Conservation (phyloP, 2,329 filamentous ascomycete genomes). For the Clonostachys rosea region DNA sequence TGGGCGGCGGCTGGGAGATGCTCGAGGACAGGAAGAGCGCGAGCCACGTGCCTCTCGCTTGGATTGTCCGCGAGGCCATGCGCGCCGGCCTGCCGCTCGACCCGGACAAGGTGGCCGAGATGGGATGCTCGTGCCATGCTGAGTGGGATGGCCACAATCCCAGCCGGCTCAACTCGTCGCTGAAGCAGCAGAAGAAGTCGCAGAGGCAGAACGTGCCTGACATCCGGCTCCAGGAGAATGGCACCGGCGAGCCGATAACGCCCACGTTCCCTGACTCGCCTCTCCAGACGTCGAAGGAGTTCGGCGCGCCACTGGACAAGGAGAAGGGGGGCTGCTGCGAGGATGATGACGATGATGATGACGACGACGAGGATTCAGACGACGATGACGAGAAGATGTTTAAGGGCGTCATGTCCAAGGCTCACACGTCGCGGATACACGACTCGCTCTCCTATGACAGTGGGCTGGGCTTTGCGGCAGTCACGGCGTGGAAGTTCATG, state of each 20-base stretch:
- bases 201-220: constrained; percentile 15
- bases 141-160: constrained; percentile 3
- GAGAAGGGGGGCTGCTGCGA: background rate
- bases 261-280: constrained; percentile 1
- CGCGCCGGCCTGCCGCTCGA: constrained; percentile 68
- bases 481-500: constrained; percentile 71
- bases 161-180: background rate
- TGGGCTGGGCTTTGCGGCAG: constrained; percentile 49
- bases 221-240: constrained; percentile 16
- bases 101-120: constrained; percentile 57
- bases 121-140: constrained; percentile 50
- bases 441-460: constrained; percentile 65
- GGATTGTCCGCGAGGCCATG: constrained; percentile 60
- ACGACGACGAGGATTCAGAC: constrained; percentile 6
- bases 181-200: constrained; percentile 1
- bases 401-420: constrained; percentile 51
- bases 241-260: background rate
- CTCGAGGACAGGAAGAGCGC: constrained; percentile 53
- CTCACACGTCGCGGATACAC: constrained; percentile 55
- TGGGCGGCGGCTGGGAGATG: constrained; percentile 71
- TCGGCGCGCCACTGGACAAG: constrained; percentile 4
- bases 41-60: constrained; percentile 64
- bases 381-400: constrained; percentile 33
- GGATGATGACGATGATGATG: constrained; percentile 2
- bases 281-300: constrained; percentile 8